A percentile compares a stretch with the other conserved stretches of the same genome.
Conservation (phyloP, 2,329 filamentous ascomycete genomes). For the Parafenestella ontariensis region DNA sequence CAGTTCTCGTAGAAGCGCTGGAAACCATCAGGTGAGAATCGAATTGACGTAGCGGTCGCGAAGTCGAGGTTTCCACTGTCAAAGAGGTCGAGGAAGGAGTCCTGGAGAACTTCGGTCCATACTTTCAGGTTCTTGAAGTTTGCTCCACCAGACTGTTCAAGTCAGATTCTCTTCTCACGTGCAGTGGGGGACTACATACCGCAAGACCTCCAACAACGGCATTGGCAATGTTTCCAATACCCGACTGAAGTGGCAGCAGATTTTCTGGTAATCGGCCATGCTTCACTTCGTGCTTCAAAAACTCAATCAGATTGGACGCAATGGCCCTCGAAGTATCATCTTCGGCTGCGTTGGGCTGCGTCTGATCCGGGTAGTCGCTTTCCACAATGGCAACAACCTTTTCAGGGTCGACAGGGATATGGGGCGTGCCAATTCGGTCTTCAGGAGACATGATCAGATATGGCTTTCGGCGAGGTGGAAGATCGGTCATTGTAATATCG, state of each 20-base stretch:
- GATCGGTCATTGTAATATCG: constrained; percentile 88
- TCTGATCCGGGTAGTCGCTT: constrained; percentile 81
- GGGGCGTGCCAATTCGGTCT: constrained; percentile 82
- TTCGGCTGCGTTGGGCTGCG: constrained; percentile 76
- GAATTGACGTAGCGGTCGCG: constrained; percentile 86
- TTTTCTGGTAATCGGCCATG: constrained; percentile 78
- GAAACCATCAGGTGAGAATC: constrained; percentile 90
- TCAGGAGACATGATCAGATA: constrained; percentile 86
- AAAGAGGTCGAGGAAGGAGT: constrained; percentile 91
- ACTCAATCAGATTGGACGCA: constrained; percentile 80
- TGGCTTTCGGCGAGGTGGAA: constrained; percentile 81
- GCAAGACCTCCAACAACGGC: constrained; percentile 85
- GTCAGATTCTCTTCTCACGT: constrained; percentile 3
- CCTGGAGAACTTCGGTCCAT: constrained; percentile 93
- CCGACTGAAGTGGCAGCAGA: constrained; percentile 82
- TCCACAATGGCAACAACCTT: constrained; percentile 86
- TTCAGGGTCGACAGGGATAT: constrained; percentile 84
- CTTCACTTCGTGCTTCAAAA: constrained; percentile 83
- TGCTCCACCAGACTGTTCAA: constrained; percentile 63
- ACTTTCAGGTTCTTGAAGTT: constrained; percentile 89
- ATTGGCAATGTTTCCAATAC: constrained; percentile 93
- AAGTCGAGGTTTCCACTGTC: constrained; percentile 88
- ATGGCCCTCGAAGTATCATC: constrained; percentile 77
- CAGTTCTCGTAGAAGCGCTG: constrained; percentile 88
- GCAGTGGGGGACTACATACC: constrained; percentile 26